Percentiles rank a stretch among this genome's conserved stretches.
Conservation (phyloP, 1,284 basidiomycete species). For the Cystobasidium pallidum region DNA sequence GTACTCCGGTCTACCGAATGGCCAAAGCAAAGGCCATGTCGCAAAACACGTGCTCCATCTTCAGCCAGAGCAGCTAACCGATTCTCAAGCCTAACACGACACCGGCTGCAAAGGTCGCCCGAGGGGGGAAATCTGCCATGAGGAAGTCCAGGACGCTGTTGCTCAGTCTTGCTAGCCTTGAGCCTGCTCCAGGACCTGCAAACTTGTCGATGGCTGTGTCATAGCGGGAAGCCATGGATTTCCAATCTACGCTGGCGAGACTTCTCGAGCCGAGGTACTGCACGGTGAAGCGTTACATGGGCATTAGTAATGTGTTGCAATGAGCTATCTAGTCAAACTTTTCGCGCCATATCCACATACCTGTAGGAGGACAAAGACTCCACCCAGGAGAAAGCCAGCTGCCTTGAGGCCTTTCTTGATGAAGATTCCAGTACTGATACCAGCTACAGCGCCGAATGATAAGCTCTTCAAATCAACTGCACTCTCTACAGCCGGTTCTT, state of each 20-base stretch:
- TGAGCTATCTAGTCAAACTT: too few relatives aligned
- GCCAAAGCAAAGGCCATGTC: too few relatives aligned
- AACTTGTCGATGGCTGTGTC: conserved; percentile 47
- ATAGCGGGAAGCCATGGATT: conserved; percentile 47
- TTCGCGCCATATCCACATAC: too few relatives aligned
- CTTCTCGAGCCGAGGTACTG: conserved; percentile 53
- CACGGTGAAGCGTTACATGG: too few relatives aligned
- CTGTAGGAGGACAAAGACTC: conserved; percentile 51
- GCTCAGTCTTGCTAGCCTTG: conserved; percentile 39
- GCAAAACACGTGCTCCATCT: background rate
- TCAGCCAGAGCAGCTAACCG: conserved; percentile 1
- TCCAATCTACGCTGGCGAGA: conserved; percentile 52
- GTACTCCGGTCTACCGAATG: too few relatives aligned
- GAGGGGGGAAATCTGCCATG: conserved; percentile 50
- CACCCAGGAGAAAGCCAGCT: conserved; percentile 51
- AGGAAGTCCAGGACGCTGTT: conserved; percentile 51
- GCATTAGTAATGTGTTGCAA: too few relatives aligned
- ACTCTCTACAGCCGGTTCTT: conserved; percentile 47
- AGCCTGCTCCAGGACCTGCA: conserved; percentile 46
- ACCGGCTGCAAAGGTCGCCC: conserved; percentile 52
- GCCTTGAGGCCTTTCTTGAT: conserved; percentile 52
- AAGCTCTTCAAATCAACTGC: conserved; percentile 49
- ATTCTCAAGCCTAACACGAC: conserved; percentile 47
- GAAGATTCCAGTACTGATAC: conserved; percentile 52
- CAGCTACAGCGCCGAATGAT: conserved; percentile 51